Evolutionary conservation across 2,329 filamentous ascomycete genomes (phyloP).

Genomic region (Lecanosticta acicola): DNA sequence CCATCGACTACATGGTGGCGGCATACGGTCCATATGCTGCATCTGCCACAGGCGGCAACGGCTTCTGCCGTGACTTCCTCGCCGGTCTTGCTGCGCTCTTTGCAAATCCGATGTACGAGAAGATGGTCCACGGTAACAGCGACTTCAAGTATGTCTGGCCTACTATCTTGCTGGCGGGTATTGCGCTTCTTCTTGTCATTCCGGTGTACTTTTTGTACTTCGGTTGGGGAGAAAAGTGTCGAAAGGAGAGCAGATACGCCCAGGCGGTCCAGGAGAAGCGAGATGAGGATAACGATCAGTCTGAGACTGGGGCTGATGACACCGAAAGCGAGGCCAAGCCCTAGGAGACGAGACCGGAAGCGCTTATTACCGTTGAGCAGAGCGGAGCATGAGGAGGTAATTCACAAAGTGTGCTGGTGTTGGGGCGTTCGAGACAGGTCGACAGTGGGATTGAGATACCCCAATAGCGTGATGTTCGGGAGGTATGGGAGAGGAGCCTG

Average conservation of each 20-base stretch:
- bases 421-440: too few species aligned
- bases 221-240: not conserved
- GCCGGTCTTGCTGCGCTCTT: slow-evolving; percentile 67
- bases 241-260: not conserved
- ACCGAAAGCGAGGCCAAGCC: too few species aligned
- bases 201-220: slow-evolving; percentile 53
- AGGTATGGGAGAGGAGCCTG: too few species aligned
- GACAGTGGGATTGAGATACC: too few species aligned
- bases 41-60: slow-evolving; percentile 70
- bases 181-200: slow-evolving; percentile 48
- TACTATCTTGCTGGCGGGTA: slow-evolving; percentile 48
- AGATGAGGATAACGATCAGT: too few species aligned
- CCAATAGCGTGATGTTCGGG: too few species aligned
- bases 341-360: too few species aligned
- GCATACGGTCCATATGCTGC: slow-evolving; percentile 68
- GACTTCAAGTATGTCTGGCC: slow-evolving; percentile 41
- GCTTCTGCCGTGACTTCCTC: slow-evolving; percentile 66
- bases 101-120: slow-evolving; percentile 49
- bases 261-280: not conserved
- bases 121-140: slow-evolving; percentile 21
- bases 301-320: too few species aligned
- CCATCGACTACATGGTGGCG: slow-evolving; percentile 60
- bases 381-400: too few species aligned
- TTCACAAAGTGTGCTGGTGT: too few species aligned
- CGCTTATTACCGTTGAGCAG: too few species aligned